A percentile compares a stretch with the other conserved stretches of the same genome.
Evolutionary conservation across 257 asterid species (phyloP).

Genomic region (Solanum okadae): DNA sequence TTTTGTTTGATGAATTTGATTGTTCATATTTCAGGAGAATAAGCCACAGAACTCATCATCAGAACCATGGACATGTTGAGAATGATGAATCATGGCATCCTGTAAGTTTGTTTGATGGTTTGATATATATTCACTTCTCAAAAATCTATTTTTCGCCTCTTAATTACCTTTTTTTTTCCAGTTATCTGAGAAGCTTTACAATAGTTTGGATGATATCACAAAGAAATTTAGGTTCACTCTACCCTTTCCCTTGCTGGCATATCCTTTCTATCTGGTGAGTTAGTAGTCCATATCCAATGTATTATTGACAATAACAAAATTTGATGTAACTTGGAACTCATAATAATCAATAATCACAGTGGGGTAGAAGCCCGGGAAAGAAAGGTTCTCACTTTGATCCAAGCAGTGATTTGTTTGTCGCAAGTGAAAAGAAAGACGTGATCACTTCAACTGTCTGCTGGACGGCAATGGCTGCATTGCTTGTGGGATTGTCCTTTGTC

Average conservation of each 20-base stretch:
- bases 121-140: neutral
- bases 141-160: neutral
- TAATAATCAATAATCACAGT: conserved; percentile 23
- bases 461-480: conserved; percentile 78
- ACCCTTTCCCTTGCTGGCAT: conserved; percentile 90
- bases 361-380: conserved; percentile 93
- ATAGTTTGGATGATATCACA: conserved; percentile 43
- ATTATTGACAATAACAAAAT: neutral
- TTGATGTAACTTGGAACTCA: neutral
- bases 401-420: conserved; percentile 69
- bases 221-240: conserved; percentile 69
- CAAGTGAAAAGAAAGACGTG: conserved; percentile 72
- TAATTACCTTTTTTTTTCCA: neutral
- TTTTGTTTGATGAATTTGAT: neutral
- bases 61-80: conserved; percentile 96
- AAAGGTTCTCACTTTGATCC: conserved; percentile 86
- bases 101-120: conserved; percentile 22
- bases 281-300: neutral
- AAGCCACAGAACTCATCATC: conserved; percentile 97
- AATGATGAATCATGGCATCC: conserved; percentile 97
- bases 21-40: conserved; percentile 51
- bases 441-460: conserved; percentile 83
- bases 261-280: conserved; percentile 74
- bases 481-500: conserved; percentile 59
- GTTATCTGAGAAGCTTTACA: conserved; percentile 59